Evolutionary conservation across 139 green algal genomes (phyloP).

Genomic region (Haematococcus lacustris): DNA sequence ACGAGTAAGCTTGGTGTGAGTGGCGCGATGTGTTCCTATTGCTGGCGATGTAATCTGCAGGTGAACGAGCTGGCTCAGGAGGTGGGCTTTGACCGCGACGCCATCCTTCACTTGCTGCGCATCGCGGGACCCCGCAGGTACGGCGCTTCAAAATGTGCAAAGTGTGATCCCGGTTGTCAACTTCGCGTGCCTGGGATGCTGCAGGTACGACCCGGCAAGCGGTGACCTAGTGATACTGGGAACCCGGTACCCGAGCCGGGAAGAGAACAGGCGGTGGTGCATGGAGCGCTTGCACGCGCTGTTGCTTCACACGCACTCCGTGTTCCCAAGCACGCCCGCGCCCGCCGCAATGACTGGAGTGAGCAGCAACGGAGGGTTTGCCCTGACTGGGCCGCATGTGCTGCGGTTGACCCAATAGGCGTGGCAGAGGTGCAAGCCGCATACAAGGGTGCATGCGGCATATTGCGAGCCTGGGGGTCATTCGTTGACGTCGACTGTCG

Average conservation of each 20-base stretch:
- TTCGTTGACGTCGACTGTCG: no score
- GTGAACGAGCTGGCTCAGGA: conserved; percentile 16
- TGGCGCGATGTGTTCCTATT: background rate
- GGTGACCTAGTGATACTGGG: conserved; percentile 8
- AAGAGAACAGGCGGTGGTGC: conserved; percentile 33
- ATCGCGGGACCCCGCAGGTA: conserved; percentile 7
- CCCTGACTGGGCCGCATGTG: no score
- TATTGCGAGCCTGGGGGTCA: no score
- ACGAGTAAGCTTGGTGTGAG: no score
- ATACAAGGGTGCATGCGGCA: no score
- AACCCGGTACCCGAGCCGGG: conserved; percentile 15
- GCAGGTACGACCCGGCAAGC: conserved; percentile 15
- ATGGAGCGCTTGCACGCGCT: conserved; percentile 24
- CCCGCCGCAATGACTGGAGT: no score
- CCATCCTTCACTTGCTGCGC: conserved; percentile 9
- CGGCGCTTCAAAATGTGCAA: background rate
- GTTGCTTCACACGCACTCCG: conserved; percentile 10
- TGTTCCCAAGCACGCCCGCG: no score
- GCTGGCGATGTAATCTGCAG: background rate
- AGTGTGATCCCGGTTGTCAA: no score
- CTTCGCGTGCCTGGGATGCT: no score
- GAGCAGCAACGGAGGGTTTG: no score
- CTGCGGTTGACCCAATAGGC: no score
- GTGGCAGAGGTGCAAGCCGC: no score
- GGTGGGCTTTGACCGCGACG: background rate